Base-by-base conservation (phyloP, 2,329 filamentous ascomycete genomes). In the Westerdykella aurantiaca region DNA sequence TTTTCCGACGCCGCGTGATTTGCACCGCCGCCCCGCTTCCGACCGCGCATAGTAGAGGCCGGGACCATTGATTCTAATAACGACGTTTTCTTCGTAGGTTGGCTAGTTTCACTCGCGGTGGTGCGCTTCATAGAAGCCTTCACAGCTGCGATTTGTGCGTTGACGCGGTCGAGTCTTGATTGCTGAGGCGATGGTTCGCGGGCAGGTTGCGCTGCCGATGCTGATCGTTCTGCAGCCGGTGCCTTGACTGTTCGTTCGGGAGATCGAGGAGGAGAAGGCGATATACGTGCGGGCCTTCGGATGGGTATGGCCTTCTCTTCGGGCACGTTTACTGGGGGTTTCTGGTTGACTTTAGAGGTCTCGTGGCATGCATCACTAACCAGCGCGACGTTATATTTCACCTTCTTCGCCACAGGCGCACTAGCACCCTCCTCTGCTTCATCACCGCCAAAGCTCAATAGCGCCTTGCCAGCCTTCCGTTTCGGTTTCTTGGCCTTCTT, bases 91-190 rank as follows among this genome's bases (percentile, higher is more conserved):
- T 75, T 72, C 1, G 74, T 46, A 5, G 67, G 57, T 22, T 62
- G 63, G 11, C 63, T 55, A 6, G 59, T 55, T 37, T 63, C 51
- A 13, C 50, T 45, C n/a, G 57, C 42, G 12, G 58, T 58, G 17
- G 76, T 84, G 29, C 86, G 78, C 60, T 82, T 85, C 83, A 93
- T 88, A 0, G 85, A 89, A 7, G 85, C 85, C 64, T 90, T 91
- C 4, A 93, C 71, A 1, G 83, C 83, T 4, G 85, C 85, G 42
- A 91, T 88, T 57, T 93, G 84, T 31, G 86, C 85, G 52, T 90
- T 90, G 3, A 85, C 86, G 52, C 74, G 74, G 49, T 88, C 82
- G 9, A 90, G 69, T 18, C 69, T 63, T n/a, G 68, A 53, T 25
- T 63, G 48, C 35, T 67, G 60, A 5, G 64, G 60, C 2, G 72